Percentiles rank a stretch among this genome's conserved stretches.
Conservation (phyloP, 176 grass and related monocot species). For the Eragrostis curvula region DNA sequence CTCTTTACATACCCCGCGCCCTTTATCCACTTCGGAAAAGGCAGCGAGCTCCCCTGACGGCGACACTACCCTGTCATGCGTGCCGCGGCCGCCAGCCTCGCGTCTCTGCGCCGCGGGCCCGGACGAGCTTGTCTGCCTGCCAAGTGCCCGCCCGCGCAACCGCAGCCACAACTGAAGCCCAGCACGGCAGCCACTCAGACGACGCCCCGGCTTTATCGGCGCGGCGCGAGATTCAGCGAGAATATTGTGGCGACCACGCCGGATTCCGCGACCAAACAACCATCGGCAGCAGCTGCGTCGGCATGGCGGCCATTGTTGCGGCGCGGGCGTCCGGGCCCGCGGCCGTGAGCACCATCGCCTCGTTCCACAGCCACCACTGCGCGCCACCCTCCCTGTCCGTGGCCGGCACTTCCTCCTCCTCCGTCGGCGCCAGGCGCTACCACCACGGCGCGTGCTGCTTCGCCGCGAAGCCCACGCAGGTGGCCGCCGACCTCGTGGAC, state of each 20-base stretch:
- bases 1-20: neutral
- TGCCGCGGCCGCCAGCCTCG: neutral
- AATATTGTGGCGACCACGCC: conserved; percentile 5
- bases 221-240: conserved; percentile 15
- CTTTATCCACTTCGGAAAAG: conserved; percentile 45
- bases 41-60: conserved; percentile 22
- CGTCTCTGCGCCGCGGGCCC: conserved; percentile 33
- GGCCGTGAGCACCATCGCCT: conserved; percentile 43
- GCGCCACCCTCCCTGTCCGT: conserved; percentile 19
- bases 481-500: conserved; percentile 42
- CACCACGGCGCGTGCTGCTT: conserved; percentile 48
- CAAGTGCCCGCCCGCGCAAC: conserved; percentile 28
- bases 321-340: conserved; percentile 30
- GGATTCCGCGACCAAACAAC: neutral
- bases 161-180: conserved; percentile 52
- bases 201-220: conserved; percentile 51
- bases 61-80: conserved; percentile 9
- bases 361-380: conserved; percentile 51
- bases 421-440: conserved; percentile 21
- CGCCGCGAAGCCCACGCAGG: conserved; percentile 46
- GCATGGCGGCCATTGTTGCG: conserved; percentile 44
- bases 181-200: conserved; percentile 53
- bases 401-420: conserved; percentile 2
- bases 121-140: neutral
- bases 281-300: neutral